Evolutionary conservation across 495 filamentous ascomycete species (phyloP).

Genomic region (Xylaria acuta): DNA sequence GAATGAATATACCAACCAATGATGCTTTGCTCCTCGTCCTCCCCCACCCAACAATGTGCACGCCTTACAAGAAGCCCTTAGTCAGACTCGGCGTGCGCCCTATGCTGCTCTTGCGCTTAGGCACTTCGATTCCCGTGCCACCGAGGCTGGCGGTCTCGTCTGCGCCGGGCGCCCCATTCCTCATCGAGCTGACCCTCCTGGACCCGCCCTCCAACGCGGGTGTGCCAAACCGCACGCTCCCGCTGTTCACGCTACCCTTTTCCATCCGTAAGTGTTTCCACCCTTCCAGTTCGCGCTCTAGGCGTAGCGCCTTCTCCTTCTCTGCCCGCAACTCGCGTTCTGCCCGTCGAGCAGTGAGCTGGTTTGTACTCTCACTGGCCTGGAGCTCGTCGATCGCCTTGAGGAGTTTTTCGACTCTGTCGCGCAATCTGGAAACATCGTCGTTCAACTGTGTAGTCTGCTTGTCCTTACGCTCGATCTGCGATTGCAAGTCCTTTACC

Average conservation of each 20-base stretch:
- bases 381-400: slow-evolving; percentile 93
- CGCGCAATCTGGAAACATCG: slow-evolving; percentile 80
- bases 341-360: slow-evolving; percentile 78
- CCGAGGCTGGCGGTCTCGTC: slow-evolving; percentile 43
- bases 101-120: slow-evolving; percentile 62
- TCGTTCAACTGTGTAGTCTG: slow-evolving; percentile 77
- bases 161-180: slow-evolving; percentile 30
- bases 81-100: slow-evolving; percentile 58
- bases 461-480: slow-evolving; percentile 93
- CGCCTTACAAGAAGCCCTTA: slow-evolving; percentile 59
- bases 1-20: slow-evolving; percentile 20
- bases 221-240: slow-evolving; percentile 46
- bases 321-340: slow-evolving; percentile 93
- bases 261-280: slow-evolving; percentile 80
- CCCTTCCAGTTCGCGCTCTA: slow-evolving; percentile 88
- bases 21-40: slow-evolving; percentile 16
- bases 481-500: slow-evolving; percentile 89
- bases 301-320: slow-evolving; percentile 76
- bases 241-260: slow-evolving; percentile 47
- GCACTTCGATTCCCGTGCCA: slow-evolving; percentile 53
- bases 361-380: slow-evolving; percentile 76
- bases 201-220: slow-evolving; percentile 27
- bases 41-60: not conserved
- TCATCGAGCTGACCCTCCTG: slow-evolving; percentile 44
- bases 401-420: slow-evolving; percentile 88